Conservation (phyloP, 768 basidiomycete genomes). For the Suillus bovinus region DNA sequence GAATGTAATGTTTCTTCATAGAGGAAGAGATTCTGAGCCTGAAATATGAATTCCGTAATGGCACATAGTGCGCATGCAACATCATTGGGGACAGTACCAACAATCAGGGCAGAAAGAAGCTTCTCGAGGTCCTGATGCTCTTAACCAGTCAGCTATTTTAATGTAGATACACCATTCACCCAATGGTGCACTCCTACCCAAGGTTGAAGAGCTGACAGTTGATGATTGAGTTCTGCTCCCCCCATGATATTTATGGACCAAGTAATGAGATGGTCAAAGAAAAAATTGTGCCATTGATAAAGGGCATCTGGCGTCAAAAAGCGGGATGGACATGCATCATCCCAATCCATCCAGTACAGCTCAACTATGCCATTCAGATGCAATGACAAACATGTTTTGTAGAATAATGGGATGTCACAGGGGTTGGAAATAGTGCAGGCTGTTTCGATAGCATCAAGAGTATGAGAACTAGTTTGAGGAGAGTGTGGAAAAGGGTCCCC, state of each 20-base stretch:
- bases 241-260: constrained; percentile 17
- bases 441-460: constrained; percentile 6
- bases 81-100: constrained; percentile 22
- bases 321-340: constrained; percentile 16
- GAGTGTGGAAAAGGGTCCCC: constrained; percentile 17
- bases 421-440: constrained; percentile 17
- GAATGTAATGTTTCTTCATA: constrained; percentile 19
- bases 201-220: constrained; percentile 26
- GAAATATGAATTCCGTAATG: constrained; percentile 40
- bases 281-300: constrained; percentile 30
- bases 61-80: constrained; percentile 36
- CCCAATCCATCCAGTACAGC: constrained; percentile 38
- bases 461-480: constrained; percentile 3
- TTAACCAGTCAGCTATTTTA: constrained; percentile 11
- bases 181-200: constrained; percentile 1
- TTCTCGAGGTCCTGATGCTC: constrained; percentile 14
- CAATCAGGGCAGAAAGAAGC: constrained; percentile 2
- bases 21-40: constrained; percentile 32
- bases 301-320: constrained; percentile 30
- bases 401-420: constrained; percentile 18
- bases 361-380: constrained; percentile 13
- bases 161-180: constrained; percentile 9
- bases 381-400: not conserved
- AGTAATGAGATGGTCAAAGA: constrained; percentile 23
- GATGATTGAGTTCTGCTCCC: constrained; percentile 25